Base-by-base conservation (phyloP, 2,329 filamentous ascomycete genomes). In the Hymenoscyphus infarciens region DNA sequence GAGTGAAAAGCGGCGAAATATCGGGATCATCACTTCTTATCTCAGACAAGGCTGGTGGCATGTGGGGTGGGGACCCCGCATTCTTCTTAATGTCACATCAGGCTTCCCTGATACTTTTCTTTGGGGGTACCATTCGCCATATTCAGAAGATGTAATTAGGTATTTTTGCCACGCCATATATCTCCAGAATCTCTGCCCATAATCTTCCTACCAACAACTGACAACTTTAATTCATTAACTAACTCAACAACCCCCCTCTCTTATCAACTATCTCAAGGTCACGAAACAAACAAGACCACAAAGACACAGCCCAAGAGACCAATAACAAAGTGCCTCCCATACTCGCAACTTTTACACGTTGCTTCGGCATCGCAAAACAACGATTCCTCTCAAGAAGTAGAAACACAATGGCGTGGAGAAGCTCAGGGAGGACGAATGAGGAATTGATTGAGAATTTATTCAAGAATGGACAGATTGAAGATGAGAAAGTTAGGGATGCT, bases 331-430 rank as follows among this genome's bases (percentile, higher is more conserved):
- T 56, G 27, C 16, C 53, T 56, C 31, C 53, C 25, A 15, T 56
- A 29, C 45, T 59, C 19, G 13, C 55, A 39, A 8, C 60, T 45
- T 22, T 58, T 29, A 19, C 3, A n/a, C 56, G 15, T 33, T 38
- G 35, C 55, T 22, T 52, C 29, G 3, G 10, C 13, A 22, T 8
- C 16, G 5, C 15, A 25, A 27, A 13, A 25, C 38, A 5, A 22
- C 35, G 56, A 19, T n/a, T 55, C 13, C 29, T 16, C 4, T 7
- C 49, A 10, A 45, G 10, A 59, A 55, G 22, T 27, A 55, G 29
- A 78, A 97, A 92, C 0, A 82, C 66, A 64, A 98, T 99, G 95
- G 93, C 94, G 64, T 99, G 95, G 95, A 85, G 86, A 68, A 92
- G 90, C 75, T 90, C 88, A 6, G 94, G 92, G 64, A 77, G 78